These are phyloP conservation scores for Tolypocladium ovalisporum DNA, from an alignment of 2,329 filamentous ascomycete species.

Conservation along the genomic window DNA sequence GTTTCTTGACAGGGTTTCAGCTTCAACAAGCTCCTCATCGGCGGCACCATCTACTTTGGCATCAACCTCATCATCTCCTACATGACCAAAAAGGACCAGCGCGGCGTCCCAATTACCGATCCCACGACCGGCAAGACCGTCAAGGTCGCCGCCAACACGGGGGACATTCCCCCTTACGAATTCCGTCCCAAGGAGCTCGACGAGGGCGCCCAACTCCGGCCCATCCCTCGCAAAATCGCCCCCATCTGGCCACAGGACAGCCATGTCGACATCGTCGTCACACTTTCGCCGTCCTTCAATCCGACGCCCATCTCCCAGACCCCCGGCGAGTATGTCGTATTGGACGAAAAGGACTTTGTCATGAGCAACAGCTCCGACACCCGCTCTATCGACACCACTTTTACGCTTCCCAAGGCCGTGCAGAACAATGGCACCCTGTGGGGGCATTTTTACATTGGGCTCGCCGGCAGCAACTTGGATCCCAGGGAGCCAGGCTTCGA, in stretches of 20 bases:
- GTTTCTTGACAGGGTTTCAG: conserved; percentile 18
- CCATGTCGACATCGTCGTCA: conserved; percentile 72
- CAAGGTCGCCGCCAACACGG: conserved; percentile 41
- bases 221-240: conserved; percentile 59
- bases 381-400: conserved; percentile 64
- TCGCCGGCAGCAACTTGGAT: conserved; percentile 66
- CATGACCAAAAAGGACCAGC: conserved; percentile 35
- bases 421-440: conserved; percentile 90
- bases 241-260: conserved; percentile 82
- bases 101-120: conserved; percentile 36
- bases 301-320: conserved; percentile 57
- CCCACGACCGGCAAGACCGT: conserved; percentile 39
- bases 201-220: conserved; percentile 52
- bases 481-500: conserved; percentile 65
- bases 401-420: conserved; percentile 66
- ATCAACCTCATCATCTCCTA: conserved; percentile 48
- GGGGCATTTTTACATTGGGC: conserved; percentile 84
- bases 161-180: conserved; percentile 51
- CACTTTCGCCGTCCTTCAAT: conserved; percentile 65
- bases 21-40: conserved; percentile 37
- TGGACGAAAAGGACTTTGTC: conserved; percentile 71
- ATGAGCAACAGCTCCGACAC: conserved; percentile 71
- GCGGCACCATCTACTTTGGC: conserved; percentile 44
- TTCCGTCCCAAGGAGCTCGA: conserved; percentile 50
- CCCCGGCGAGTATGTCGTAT: conserved; percentile 57